A percentile compares a stretch with the other conserved stretches of the same genome.
These are phyloP conservation scores for Coprinopsis cinerea DNA, from an alignment of 768 basidiomycete genomes.

Conservation along the genomic window DNA sequence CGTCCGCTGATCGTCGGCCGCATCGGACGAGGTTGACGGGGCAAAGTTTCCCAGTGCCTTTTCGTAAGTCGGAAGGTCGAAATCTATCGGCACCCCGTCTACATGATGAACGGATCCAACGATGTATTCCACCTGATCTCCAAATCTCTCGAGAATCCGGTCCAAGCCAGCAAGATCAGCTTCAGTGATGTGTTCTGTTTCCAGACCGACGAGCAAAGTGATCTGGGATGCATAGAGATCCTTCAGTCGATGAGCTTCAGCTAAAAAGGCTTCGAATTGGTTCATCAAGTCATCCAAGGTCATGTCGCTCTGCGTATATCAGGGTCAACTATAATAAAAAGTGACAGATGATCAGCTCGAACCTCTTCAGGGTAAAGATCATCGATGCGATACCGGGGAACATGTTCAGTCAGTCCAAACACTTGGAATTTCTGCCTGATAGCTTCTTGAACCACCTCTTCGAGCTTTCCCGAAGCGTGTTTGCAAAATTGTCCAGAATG, in stretches of 20 bases:
- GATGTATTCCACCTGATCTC: slow-evolving; percentile 68
- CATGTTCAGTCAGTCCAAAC: slow-evolving; percentile 90
- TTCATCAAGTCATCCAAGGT: slow-evolving; percentile 42
- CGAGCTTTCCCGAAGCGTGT: slow-evolving; percentile 76
- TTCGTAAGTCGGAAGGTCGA: slow-evolving; percentile 69
- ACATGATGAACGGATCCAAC: slow-evolving; percentile 95
- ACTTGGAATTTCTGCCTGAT: slow-evolving; percentile 71
- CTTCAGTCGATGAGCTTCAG: slow-evolving; percentile 77
- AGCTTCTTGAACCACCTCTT: slow-evolving; percentile 78
- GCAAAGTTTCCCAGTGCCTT: slow-evolving; percentile 44
- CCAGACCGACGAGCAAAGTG: slow-evolving; percentile 78
- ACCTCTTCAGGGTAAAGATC: slow-evolving; percentile 99
- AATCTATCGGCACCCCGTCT: slow-evolving; percentile 84
- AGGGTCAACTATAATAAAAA: slow-evolving; percentile 9
- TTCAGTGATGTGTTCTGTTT: slow-evolving; percentile 83
- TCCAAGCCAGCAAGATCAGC: slow-evolving; percentile 58
- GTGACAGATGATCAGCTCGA: slow-evolving; percentile 14
- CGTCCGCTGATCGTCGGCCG: too few relatives aligned
- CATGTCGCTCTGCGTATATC: slow-evolving; percentile 20
- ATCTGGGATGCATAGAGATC: slow-evolving; percentile 55
- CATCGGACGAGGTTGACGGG: too few relatives aligned
- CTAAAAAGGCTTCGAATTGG: slow-evolving; percentile 71
- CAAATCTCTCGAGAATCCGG: slow-evolving; percentile 41
- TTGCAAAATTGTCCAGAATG: slow-evolving; percentile 94
- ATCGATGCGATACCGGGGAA: slow-evolving; percentile 72